Evolutionary conservation across 2,329 filamentous ascomycete genomes (phyloP), one percentile per base, ranked within the genome.

Genomic region (Cytospora leucostoma): DNA sequence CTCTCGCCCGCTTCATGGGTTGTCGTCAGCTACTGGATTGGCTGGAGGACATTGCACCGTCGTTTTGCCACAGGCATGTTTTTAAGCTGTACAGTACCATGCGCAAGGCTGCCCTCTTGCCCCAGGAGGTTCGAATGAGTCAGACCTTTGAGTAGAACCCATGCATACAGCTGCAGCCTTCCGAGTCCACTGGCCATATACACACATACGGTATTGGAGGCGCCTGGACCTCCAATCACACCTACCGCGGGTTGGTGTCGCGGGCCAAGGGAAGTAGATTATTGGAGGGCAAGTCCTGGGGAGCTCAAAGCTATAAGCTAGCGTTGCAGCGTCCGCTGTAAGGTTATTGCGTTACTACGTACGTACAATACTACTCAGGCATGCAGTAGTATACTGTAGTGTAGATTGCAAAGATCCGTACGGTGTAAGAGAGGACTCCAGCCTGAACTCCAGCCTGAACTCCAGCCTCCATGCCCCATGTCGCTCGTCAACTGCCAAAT

Each of bases 291-390:
- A 10, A 21, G n/a, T 47, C 44, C 10, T 19, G 40, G 40, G 40
- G 7, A 19, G 17, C 17, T 19, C 6, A 44, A 15, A 19, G 40
- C 27, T 27, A 27, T 27, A n/a, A 15, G 40, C n/a, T 35, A 54
- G 51, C 51, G 32, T 54, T 19, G 27, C 33, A 54, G n/a, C 17
- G 51, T 12, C n/a, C 17, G 32, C 35, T 55, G 52, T 55, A 55
- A 55, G 33, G 52, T 33, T 55, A 55, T 55, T 33, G 52, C 33
- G 34, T 55, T 35, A 37, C 52, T 21, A 33, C 17, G 52, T 55
- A 35, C n/a, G 33, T 55, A 55, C 52, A 7, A 32, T 52, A 15
- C 17, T 49, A 49, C 44, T 8, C 7, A 21, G 10, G 10, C 7
- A 49, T 12, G 19, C 27, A 27, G 27, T 27, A 27, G 27, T 27